Conservation (phyloP, 441 rosid genomes). For the Iberis amara region DNA sequence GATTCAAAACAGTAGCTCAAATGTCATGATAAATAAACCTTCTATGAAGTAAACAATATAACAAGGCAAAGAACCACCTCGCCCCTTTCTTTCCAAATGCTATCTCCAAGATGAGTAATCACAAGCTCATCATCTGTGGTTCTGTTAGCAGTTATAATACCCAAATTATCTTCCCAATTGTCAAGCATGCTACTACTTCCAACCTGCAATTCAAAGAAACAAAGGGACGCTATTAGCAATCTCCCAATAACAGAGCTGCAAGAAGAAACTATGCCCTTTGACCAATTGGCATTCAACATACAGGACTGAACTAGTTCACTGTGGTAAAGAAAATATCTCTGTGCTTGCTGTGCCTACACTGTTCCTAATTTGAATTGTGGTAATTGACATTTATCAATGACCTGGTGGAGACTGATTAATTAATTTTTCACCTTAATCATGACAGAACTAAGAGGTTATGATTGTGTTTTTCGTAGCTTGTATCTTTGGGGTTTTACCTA, state of each 20-base stretch:
- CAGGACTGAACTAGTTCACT: slow-evolving; percentile 1
- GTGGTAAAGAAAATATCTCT: not conserved
- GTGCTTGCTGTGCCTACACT: not conserved
- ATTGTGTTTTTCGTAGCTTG: not conserved
- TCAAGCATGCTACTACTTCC: slow-evolving; percentile 83
- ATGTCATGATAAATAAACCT: slow-evolving; percentile 23
- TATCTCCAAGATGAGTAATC: slow-evolving; percentile 93
- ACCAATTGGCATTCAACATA: not conserved
- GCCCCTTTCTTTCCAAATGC: slow-evolving; percentile 93
- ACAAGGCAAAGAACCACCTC: slow-evolving; percentile 50
- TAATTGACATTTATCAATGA: not conserved
- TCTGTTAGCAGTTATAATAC: slow-evolving; percentile 91
- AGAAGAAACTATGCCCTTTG: slow-evolving; percentile 6
- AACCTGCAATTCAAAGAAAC: slow-evolving; percentile 38
- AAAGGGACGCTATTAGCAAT: slow-evolving; percentile 5
- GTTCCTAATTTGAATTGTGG: not conserved
- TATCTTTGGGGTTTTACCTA: not conserved
- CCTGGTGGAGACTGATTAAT: not conserved
- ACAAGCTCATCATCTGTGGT: slow-evolving; percentile 94
- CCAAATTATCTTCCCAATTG: slow-evolving; percentile 97
- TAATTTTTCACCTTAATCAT: not conserved
- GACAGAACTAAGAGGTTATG: not conserved
- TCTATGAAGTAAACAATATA: slow-evolving; percentile 17
- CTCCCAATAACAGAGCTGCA: not conserved
- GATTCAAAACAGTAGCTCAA: slow-evolving; percentile 28